These are phyloP conservation scores for Barnettozyma californica DNA, from an alignment of 805 yeast species.

Conservation along the genomic window DNA sequence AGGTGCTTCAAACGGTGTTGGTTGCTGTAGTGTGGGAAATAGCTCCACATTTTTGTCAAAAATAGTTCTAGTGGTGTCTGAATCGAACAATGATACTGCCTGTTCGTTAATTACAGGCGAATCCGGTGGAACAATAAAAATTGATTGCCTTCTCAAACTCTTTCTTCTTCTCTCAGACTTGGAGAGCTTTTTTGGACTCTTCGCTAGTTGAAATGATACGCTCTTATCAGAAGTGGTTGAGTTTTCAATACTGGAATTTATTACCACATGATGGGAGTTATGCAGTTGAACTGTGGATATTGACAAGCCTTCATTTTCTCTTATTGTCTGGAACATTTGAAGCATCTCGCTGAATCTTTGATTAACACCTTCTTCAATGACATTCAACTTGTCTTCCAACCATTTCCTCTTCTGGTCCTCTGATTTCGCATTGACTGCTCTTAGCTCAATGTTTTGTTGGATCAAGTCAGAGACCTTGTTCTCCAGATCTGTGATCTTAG, in stretches of 20 bases:
- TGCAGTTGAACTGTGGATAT: constrained; percentile 12
- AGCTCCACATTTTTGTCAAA: constrained; percentile 2
- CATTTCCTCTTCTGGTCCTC: constrained; percentile 27
- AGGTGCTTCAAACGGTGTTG: constrained; percentile 1
- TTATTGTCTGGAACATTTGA: constrained; percentile 35
- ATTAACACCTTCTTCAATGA: constrained; percentile 37
- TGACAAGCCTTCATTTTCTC: constrained; percentile 36
- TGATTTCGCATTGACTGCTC: constrained; percentile 31
- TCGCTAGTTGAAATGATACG: constrained; percentile 22
- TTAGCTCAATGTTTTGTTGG: constrained; percentile 42
- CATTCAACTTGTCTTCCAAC: constrained; percentile 33
- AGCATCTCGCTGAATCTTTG: constrained; percentile 41
- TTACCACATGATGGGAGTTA: constrained; percentile 8
- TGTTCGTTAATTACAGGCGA: constrained; percentile 8
- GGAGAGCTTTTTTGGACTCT: constrained; percentile 19
- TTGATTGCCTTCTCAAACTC: constrained; percentile 37
- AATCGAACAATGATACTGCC: constrained; percentile 5
- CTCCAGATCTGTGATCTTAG: constrained; percentile 50
- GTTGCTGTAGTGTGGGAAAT: not conserved
- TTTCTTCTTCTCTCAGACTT: constrained; percentile 30
- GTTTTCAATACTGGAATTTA: constrained; percentile 1
- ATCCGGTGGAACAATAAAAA: constrained; percentile 28
- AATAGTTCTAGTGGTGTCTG: not conserved
- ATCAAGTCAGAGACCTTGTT: constrained; percentile 41
- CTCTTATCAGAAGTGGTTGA: constrained; percentile 17